A percentile compares a stretch with the other conserved stretches of the same genome.
These are phyloP conservation scores for Pythium biforme DNA, from an alignment of 352 stramenopile genomes.

Conservation along the genomic window DNA sequence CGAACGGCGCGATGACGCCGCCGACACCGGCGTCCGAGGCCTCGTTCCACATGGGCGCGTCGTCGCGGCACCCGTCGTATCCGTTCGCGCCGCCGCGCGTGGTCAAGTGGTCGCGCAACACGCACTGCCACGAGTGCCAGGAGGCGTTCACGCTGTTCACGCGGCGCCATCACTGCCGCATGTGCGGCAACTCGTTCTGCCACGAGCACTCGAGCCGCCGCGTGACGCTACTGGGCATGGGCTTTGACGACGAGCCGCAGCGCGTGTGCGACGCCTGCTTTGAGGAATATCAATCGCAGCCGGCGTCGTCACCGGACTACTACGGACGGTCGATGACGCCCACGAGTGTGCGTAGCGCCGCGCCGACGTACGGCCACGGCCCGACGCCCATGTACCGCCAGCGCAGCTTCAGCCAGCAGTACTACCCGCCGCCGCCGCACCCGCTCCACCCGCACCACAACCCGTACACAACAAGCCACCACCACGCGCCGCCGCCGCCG, in stretches of 20 bases:
- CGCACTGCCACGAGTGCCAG: slow-evolving; percentile 82
- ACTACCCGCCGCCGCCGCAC: slow-evolving; percentile 25
- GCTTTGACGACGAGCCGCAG: slow-evolving; percentile 81
- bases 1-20: slow-evolving; percentile 25
- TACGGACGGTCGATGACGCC: slow-evolving; percentile 21
- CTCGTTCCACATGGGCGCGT: slow-evolving; percentile 22
- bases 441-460: slow-evolving; percentile 12
- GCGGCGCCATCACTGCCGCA: slow-evolving; percentile 82
- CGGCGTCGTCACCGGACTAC: slow-evolving; percentile 25
- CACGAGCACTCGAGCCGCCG: slow-evolving; percentile 80
- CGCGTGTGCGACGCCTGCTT: slow-evolving; percentile 88
- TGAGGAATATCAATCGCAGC: slow-evolving; percentile 57
- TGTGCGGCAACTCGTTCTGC: slow-evolving; percentile 88
- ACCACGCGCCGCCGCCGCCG: slow-evolving; percentile 6
- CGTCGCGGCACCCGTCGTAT: slow-evolving; percentile 20
- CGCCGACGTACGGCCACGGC: slow-evolving; percentile 6
- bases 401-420: slow-evolving; percentile 28
- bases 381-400: slow-evolving; percentile 25
- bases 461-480: background rate
- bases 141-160: slow-evolving; percentile 83
- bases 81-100: slow-evolving; percentile 38
- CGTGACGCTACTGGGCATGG: slow-evolving; percentile 70
- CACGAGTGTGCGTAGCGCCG: slow-evolving; percentile 19
- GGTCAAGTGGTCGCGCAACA: slow-evolving; percentile 80
- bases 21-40: slow-evolving; percentile 24